Percentiles rank a stretch among this genome's conserved stretches.
Conservation (phyloP, 805 yeast species). For the Cyberlindnera samutprakarnensis region DNA sequence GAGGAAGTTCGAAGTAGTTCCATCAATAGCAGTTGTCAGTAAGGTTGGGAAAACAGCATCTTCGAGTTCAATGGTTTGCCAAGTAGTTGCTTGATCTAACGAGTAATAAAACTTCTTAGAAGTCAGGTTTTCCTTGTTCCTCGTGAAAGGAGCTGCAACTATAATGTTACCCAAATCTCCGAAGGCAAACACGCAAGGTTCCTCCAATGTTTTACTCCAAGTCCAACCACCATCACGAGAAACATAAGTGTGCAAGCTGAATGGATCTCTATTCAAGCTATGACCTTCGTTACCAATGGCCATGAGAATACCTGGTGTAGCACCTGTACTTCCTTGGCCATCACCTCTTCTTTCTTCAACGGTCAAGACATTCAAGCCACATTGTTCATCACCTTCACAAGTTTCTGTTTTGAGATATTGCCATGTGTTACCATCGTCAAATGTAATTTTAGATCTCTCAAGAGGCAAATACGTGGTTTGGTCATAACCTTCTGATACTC, state of each 20-base stretch:
- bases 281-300: slow-evolving; percentile 34
- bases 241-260: slow-evolving; percentile 41
- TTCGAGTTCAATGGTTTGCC: slow-evolving; percentile 47
- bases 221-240: slow-evolving; percentile 77
- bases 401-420: slow-evolving; percentile 20
- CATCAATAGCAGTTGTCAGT: slow-evolving; percentile 59
- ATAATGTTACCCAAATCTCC: slow-evolving; percentile 80
- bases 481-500: slow-evolving; percentile 21
- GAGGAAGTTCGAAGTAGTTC: slow-evolving; percentile 59
- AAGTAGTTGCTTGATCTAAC: slow-evolving; percentile 64
- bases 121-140: slow-evolving; percentile 23
- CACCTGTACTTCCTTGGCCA: slow-evolving; percentile 23
- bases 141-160: slow-evolving; percentile 35
- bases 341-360: slow-evolving; percentile 26
- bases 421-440: slow-evolving; percentile 35
- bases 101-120: slow-evolving; percentile 43
- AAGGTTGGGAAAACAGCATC: slow-evolving; percentile 32
- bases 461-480: slow-evolving; percentile 11
- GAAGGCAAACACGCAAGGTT: slow-evolving; percentile 46
- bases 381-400: slow-evolving; percentile 22
- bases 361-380: slow-evolving; percentile 29
- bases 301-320: slow-evolving; percentile 38
- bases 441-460: slow-evolving; percentile 27
- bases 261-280: slow-evolving; percentile 8
- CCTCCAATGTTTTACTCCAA: slow-evolving; percentile 52